These are phyloP conservation scores for Aspergillus sp. DNA, from an alignment of 2,329 filamentous ascomycete species.

Conservation along the genomic window DNA sequence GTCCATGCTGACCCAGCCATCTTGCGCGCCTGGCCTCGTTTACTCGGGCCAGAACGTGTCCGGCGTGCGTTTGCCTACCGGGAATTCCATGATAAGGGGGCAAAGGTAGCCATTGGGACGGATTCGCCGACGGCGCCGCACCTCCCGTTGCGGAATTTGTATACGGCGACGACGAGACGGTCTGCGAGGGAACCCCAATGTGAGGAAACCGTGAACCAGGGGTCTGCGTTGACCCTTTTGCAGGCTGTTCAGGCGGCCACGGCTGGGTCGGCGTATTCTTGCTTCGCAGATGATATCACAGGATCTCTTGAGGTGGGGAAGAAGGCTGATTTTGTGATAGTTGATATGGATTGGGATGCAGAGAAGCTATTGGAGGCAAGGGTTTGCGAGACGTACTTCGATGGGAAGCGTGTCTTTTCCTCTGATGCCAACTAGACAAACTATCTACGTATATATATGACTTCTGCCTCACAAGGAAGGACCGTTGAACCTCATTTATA, in stretches of 20 bases:
- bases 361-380: constrained; percentile 40
- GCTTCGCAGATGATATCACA: constrained; percentile 42
- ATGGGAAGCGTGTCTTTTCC: constrained; percentile 33
- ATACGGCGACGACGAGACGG: constrained; percentile 50
- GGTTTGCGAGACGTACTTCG: constrained; percentile 46
- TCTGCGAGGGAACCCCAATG: constrained; percentile 41
- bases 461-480: neutral
- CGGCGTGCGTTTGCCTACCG: constrained; percentile 51
- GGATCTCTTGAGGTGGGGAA: constrained; percentile 42
- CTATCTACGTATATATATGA: neutral
- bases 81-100: constrained; percentile 46
- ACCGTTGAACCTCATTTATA: neutral
- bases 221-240: constrained; percentile 42
- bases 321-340: constrained; percentile 46
- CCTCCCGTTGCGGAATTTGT: constrained; percentile 46
- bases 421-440: neutral
- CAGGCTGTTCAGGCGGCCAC: constrained; percentile 48
- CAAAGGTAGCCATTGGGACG: constrained; percentile 47
- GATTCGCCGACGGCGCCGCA: constrained; percentile 52
- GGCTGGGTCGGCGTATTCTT: constrained; percentile 45
- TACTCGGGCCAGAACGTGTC: constrained; percentile 45
- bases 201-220: constrained; percentile 39
- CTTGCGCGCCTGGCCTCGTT: constrained; percentile 46
- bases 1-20: constrained; percentile 46
- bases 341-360: constrained; percentile 42